phyloP scores from a whole-genome alignment of 495 filamentous ascomycete genomes.

The Neurospora africana region DNA sequence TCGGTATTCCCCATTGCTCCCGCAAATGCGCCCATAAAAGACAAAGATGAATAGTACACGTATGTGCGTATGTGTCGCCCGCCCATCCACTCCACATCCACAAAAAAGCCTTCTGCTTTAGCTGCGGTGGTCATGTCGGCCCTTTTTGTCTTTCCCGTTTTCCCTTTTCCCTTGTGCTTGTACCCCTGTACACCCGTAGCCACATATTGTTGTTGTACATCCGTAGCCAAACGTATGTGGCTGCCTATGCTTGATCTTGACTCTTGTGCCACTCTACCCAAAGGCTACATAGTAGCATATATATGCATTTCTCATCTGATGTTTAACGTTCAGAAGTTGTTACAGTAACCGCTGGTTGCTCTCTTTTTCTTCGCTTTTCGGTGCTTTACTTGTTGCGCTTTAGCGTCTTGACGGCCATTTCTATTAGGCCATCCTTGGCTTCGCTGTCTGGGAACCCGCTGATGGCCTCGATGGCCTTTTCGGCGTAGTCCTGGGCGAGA shows the following conservation, averaged over 20 bases:
- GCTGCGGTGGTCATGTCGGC: not conserved
- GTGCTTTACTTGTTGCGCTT: constrained; percentile 65
- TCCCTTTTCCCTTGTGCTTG: not conserved
- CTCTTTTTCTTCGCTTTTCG: not conserved
- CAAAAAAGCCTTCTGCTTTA: not conserved
- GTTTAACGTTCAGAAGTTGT: not conserved
- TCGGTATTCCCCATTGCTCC: not conserved
- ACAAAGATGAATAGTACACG: not conserved
- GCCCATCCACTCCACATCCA: not conserved
- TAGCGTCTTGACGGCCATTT: constrained; percentile 89
- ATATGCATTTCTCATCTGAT: not conserved
- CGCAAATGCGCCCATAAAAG: not conserved
- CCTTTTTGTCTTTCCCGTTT: not conserved
- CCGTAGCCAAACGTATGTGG: not conserved
- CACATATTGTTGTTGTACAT: not conserved
- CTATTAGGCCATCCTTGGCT: constrained; percentile 78
- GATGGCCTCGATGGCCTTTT: constrained; percentile 79
- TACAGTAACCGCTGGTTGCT: not conserved
- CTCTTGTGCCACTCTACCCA: not conserved
- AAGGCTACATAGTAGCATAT: not conserved
- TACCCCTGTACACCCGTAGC: not conserved
- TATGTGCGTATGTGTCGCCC: not conserved
- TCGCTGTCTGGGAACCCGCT: constrained; percentile 78
- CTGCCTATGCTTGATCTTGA: not conserved
- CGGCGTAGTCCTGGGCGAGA: constrained; percentile 80